Evolutionary conservation across 441 rosid species (phyloP).

Genomic region (Monsonia emarginata): DNA sequence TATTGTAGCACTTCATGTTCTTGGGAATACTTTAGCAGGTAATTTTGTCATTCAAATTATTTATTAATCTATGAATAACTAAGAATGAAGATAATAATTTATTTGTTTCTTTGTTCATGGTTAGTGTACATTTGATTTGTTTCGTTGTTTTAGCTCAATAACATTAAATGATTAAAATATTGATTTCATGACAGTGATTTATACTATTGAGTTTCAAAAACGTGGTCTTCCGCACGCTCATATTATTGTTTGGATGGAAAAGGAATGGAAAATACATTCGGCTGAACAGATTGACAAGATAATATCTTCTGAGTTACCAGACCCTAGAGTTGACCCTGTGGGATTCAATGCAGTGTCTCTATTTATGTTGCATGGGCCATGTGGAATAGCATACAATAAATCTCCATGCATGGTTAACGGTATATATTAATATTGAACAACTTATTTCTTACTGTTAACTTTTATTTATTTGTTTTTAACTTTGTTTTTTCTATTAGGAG

Average conservation of each 20-base stretch:
- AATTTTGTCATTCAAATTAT: too few species aligned
- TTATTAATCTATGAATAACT: too few species aligned
- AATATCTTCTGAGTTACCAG: neutral
- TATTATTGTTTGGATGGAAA: neutral
- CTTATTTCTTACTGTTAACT: too few species aligned
- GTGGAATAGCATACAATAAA: neutral
- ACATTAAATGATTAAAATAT: too few species aligned
- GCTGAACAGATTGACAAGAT: neutral
- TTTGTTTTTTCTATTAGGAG: neutral
- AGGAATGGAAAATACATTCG: too few species aligned
- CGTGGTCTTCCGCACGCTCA: neutral
- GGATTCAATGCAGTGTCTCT: neutral
- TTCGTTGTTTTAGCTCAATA: too few species aligned
- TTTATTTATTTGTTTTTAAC: too few species aligned
- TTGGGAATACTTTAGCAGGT: neutral
- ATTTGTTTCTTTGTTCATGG: too few species aligned
- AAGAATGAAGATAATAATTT: too few species aligned
- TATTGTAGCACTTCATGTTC: neutral
- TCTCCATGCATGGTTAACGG: neutral
- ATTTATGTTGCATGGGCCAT: neutral
- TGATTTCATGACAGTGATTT: neutral
- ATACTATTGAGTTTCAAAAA: neutral
- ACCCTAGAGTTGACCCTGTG: neutral
- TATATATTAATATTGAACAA: too few species aligned
- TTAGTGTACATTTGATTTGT: too few species aligned